Percentiles rank a stretch among this genome's conserved stretches.
Evolutionary conservation across 495 filamentous ascomycete species (phyloP).

Genomic region (Penicillium manginii): DNA sequence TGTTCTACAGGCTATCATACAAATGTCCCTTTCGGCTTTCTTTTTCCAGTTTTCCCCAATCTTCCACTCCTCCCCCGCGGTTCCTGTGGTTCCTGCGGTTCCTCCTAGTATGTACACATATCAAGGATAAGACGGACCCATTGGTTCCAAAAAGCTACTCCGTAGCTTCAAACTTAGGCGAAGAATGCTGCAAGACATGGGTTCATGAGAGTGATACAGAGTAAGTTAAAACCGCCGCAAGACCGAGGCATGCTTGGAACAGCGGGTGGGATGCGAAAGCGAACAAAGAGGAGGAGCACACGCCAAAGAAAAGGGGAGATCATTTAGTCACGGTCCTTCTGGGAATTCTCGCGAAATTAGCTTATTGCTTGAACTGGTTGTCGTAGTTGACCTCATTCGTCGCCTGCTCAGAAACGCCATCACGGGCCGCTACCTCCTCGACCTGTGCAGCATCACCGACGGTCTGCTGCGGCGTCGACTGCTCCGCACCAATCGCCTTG

Average conservation of each 20-base stretch:
- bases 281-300: neutral
- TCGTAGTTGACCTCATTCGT: conserved; percentile 58
- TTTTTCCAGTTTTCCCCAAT: neutral
- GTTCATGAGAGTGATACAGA: neutral
- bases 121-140: neutral
- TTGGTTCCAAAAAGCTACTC: neutral
- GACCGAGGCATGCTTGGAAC: neutral
- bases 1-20: conserved; percentile 7
- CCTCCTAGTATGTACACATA: neutral
- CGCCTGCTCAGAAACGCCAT: conserved; percentile 49
- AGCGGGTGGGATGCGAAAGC: neutral
- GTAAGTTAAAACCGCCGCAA: neutral
- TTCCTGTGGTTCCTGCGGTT: too few species aligned
- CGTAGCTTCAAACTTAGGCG: neutral
- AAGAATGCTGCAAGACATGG: neutral
- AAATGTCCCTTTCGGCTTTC: neutral
- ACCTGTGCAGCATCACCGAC: conserved; percentile 17
- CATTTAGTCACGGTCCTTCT: conserved; percentile 15
- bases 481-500: conserved; percentile 43
- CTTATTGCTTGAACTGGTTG: conserved; percentile 43
- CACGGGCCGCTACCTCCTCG: conserved; percentile 19
- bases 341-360: neutral
- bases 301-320: conserved; percentile 9
- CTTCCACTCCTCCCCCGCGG: neutral
- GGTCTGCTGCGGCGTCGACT: conserved; percentile 25